Conservation (phyloP, 257 asterid genomes). For the Datura wrightii region DNA sequence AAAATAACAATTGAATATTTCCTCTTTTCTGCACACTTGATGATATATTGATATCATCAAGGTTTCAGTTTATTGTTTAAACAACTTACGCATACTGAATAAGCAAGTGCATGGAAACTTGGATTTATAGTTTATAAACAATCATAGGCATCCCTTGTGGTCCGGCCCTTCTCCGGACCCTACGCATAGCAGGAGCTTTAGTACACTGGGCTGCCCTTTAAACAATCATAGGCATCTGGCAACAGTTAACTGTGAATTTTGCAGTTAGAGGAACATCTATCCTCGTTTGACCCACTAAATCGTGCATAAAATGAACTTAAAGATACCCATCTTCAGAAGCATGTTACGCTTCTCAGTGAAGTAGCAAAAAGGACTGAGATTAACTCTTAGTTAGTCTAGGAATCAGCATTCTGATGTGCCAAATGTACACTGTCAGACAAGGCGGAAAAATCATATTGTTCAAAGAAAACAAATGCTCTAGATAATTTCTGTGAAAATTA, state of each 20-base stretch:
- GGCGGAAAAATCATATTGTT: background rate
- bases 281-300: background rate
- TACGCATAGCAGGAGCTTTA: too few relatives aligned
- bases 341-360: background rate
- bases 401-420: background rate
- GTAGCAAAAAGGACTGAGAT: background rate
- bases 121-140: background rate
- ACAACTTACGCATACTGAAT: background rate
- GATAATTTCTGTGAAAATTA: background rate
- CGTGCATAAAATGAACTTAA: slow-evolving; percentile 17
- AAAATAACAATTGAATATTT: background rate
- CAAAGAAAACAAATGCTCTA: background rate
- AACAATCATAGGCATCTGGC: background rate
- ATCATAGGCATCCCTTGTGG: too few relatives aligned
- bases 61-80: background rate
- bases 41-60: background rate
- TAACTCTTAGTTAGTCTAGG: background rate
- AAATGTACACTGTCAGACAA: background rate
- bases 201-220: too few relatives aligned
- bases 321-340: background rate
- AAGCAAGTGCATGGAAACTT: background rate
- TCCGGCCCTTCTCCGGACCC: too few relatives aligned
- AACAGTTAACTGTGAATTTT: background rate
- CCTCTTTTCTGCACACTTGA: background rate
- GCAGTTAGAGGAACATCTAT: slow-evolving; percentile 7